A percentile compares a stretch with the other conserved stretches of the same genome.
Evolutionary conservation across 257 asterid genomes (phyloP).

Genomic region (Plantago elongata): DNA sequence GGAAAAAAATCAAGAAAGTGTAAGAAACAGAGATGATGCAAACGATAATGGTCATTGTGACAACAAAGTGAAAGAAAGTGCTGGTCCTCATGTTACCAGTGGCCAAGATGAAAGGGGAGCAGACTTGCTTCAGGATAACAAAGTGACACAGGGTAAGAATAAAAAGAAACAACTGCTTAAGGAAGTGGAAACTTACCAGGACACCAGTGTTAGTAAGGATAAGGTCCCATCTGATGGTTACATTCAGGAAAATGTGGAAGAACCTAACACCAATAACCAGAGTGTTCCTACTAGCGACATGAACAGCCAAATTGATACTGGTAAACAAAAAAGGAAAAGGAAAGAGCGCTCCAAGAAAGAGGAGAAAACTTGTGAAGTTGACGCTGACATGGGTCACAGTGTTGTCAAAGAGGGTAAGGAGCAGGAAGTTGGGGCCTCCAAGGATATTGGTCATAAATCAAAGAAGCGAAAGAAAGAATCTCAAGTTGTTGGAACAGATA

Average conservation of each 20-base stretch:
- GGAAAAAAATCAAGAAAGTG: too few species aligned
- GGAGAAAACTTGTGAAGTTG: conserved; percentile 27
- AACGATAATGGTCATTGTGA: too few species aligned
- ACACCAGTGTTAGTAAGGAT: conserved; percentile 16
- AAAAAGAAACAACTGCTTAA: conserved; percentile 21
- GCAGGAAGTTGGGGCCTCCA: conserved; percentile 30
- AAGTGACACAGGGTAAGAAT: conserved; percentile 14
- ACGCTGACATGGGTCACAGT: conserved; percentile 20
- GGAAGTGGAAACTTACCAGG: conserved; percentile 17
- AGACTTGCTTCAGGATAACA: conserved; percentile 26
- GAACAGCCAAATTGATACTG: conserved; percentile 19
- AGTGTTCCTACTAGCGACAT: conserved; percentile 16
- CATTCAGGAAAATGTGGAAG: conserved; percentile 9
- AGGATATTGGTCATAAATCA: conserved; percentile 25
- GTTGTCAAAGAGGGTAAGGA: conserved; percentile 25
- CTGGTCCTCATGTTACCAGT: conserved; percentile 21
- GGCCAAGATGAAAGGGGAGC: conserved; percentile 29
- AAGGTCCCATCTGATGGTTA: conserved; percentile 14
- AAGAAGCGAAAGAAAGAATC: conserved; percentile 53
- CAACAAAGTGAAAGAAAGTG: conserved; percentile 26
- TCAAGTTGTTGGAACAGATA: conserved; percentile 25
- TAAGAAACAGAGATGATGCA: too few species aligned
- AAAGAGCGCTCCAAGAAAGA: conserved; percentile 32
- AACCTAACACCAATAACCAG: conserved; percentile 16
- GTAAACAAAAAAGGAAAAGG: conserved; percentile 50